Percentiles rank a stretch among this genome's conserved stretches.
Evolutionary conservation across 257 asterid genomes (phyloP).

Genomic region (Solanum megistacrolobum): DNA sequence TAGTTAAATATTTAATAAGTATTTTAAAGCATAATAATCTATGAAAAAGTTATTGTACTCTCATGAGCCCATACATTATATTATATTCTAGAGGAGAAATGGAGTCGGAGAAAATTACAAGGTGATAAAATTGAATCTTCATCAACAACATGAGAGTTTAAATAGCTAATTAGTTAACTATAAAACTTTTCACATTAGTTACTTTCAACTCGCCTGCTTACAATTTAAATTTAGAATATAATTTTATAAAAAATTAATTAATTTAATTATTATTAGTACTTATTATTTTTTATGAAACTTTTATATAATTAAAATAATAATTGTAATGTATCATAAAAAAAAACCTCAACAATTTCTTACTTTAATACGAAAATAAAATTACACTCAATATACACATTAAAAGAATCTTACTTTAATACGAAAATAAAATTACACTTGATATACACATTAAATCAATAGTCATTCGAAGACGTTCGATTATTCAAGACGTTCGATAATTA

Average conservation of each 20-base stretch:
- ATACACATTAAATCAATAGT: not conserved
- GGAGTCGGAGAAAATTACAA: not conserved
- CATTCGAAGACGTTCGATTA: not conserved
- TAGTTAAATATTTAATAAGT: not conserved
- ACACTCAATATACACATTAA: not conserved
- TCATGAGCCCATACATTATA: too few relatives aligned
- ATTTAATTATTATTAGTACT: not conserved
- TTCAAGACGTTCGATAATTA: too few relatives aligned
- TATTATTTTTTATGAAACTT: not conserved
- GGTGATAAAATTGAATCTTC: too few relatives aligned
- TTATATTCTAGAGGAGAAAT: too few relatives aligned
- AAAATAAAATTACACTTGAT: too few relatives aligned
- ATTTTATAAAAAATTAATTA: not conserved
- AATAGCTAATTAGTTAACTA: too few relatives aligned
- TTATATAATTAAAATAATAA: not conserved
- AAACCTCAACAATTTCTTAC: not conserved
- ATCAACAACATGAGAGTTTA: fast-evolving
- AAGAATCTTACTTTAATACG: too few relatives aligned
- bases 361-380: not conserved
- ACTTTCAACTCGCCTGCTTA: not conserved
- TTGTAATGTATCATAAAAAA: not conserved
- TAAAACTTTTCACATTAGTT: not conserved
- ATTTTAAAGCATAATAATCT: not conserved
- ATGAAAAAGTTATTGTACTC: too few relatives aligned
- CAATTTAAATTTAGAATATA: not conserved